Base-by-base conservation (phyloP, 768 basidiomycete genomes). In the Rhodocollybia butyracea region DNA sequence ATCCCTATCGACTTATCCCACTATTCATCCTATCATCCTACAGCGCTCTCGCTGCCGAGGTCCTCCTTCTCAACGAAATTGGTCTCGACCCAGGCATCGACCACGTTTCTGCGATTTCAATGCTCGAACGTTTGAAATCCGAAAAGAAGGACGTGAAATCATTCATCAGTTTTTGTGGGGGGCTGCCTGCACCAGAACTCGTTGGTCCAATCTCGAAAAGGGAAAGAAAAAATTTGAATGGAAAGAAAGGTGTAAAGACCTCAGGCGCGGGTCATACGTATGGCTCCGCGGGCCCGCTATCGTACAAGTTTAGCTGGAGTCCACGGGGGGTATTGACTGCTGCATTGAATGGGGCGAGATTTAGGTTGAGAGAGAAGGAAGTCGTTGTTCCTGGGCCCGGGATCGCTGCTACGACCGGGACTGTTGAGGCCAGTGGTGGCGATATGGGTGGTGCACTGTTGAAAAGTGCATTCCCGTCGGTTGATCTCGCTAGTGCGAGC, bases 251-350 rank as follows among this genome's bases (percentile, higher is more conserved):
- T 12, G 12, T 5, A 2, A 22, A 5, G 24, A 8, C 10, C 6
- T 1, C 3, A 6, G 15, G 27, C 22, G 19, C 30, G 32, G 19
- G 17, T 17, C 22, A 15, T 7, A 41, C 13, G 1, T 46, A 54
- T 15, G 27, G 27, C 12, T 27, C 39, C 21, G 51, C 39, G 3
- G 82, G 88, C 15, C 92, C 93, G 2, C 71, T 95, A 10, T 79
- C 86, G n/a, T 94, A 96, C 64, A 96, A 94, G 65, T 94, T 94
- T 65, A 91, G 92, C 60, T 98, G 95, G 95, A 89, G 85, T 46
- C 94, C 95, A 0, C 77, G 85, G 55, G 94, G 92, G 5, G 94
- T 96, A 7, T 71, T 98, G 36, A 81, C 77, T 15, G 95, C 94
- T 2, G 89, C 90, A 0, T 68, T 85, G 55, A 92, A 95, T 59